These are phyloP conservation scores for Thraustochytrium sp. DNA, from an alignment of 352 stramenopile genomes.

Conservation along the genomic window DNA sequence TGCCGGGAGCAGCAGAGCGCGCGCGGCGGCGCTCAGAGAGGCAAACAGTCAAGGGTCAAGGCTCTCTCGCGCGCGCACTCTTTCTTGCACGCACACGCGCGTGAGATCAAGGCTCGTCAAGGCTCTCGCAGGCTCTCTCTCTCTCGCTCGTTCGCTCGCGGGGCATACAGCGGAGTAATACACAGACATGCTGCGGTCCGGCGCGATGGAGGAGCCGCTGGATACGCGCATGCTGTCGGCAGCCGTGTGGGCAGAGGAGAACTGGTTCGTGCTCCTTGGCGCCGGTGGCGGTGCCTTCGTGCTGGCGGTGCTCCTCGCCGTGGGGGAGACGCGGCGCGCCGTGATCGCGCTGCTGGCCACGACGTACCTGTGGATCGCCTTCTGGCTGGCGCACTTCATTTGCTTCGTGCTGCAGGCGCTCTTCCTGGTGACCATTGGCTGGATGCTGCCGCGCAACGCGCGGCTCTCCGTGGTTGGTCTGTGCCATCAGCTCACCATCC, in stretches of 20 bases:
- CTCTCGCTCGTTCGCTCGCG: background rate
- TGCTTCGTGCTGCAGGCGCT: constrained; percentile 35
- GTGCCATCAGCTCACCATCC: constrained; percentile 31
- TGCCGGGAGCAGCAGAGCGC: no score
- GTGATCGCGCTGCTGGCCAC: background rate
- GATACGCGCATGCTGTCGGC: background rate
- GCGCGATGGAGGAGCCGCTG: background rate
- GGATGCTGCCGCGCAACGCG: background rate
- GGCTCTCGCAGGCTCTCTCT: background rate
- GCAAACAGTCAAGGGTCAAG: no score
- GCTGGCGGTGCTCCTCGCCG: background rate
- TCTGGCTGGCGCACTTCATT: constrained; percentile 34
- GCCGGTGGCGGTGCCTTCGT: background rate
- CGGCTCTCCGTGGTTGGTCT: background rate
- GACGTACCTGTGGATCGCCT: constrained; percentile 32
- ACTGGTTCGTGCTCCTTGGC: background rate
- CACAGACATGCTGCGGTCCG: no score
- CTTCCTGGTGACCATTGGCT: constrained; percentile 1
- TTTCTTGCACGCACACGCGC: no score
- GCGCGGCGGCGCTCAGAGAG: no score
- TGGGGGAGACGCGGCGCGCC: background rate
- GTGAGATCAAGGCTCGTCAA: no score
- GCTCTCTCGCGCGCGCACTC: no score
- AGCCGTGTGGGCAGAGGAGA: background rate
- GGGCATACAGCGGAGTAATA: no score